phyloP scores from a whole-genome alignment of 768 basidiomycete genomes.

The Tricholoma saponaceum region DNA sequence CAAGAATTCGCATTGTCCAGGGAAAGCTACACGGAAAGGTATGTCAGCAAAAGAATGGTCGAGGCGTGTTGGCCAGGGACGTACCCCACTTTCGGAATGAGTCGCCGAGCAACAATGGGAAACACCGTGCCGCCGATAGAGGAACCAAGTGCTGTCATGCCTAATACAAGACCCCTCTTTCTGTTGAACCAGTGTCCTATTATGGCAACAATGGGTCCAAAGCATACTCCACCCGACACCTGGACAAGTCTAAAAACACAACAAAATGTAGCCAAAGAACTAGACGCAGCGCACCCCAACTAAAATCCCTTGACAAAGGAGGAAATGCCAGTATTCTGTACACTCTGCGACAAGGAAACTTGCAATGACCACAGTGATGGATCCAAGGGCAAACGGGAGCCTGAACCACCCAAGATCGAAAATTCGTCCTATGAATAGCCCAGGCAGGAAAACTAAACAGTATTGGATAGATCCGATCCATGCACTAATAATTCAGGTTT shows the following conservation, averaged over 20 bases:
- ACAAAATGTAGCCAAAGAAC: background rate
- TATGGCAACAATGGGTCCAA: conserved; percentile 46
- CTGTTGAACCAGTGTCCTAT: conserved; percentile 65
- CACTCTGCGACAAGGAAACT: conserved; percentile 58
- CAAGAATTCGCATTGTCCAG: conserved; percentile 68
- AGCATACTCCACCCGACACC: conserved; percentile 26
- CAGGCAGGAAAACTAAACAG: conserved; percentile 45
- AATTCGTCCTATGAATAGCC: conserved; percentile 48
- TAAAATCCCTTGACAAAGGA: conserved; percentile 61
- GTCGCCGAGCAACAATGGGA: conserved; percentile 51
- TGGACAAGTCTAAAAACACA: background rate
- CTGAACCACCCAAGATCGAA: conserved; percentile 61
- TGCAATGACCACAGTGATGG: conserved; percentile 40
- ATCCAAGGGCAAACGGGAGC: conserved; percentile 39
- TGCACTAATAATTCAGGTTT: conserved; percentile 35
- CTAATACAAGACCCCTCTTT: conserved; percentile 48
- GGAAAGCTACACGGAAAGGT: conserved; percentile 40
- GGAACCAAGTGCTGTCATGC: conserved; percentile 51
- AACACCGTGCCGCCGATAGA: conserved; percentile 61
- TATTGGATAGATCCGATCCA: conserved; percentile 40
- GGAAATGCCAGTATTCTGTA: conserved; percentile 59
- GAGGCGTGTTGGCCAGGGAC: conserved; percentile 15
- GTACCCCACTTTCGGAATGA: conserved; percentile 53
- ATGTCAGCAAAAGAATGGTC: background rate
- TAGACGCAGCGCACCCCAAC: conserved; percentile 39